Evolutionary conservation across 768 basidiomycete genomes (phyloP), one percentile per base, ranked within the genome.

Genomic region (Pisolithus orientalis): DNA sequence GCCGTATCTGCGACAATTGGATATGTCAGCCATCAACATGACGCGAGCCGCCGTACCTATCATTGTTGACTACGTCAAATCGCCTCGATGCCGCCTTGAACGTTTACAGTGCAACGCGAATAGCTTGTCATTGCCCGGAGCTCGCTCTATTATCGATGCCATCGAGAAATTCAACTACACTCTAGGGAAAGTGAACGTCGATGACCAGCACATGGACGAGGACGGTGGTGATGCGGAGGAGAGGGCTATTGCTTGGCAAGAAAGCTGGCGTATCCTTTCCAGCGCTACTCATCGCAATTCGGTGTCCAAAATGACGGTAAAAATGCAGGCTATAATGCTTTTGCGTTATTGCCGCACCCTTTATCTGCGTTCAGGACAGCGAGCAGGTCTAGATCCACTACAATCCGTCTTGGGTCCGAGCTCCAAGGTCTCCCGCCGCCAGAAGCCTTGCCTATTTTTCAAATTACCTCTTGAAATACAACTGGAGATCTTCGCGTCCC

Each of bases 71-170:
- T 87, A 77, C 57, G 65, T 86, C 13, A 69, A 69, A 14, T 83
- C 82, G 14, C 63, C 71, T 9, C 74, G 72, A 17, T 82, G 82
- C 55, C 69, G 64, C 24, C 67, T 86, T 8, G 67, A 73, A 43
- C 70, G 69, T 3, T 67, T 86, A 39, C 76, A 74, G 49, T 75
- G 79, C 53, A 84, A 78, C 53, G 79, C 77, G 37, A 87, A 87
- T 53, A 63, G 66, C 28, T 63, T 87, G 7, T 79, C 78, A 4
- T 62, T 71, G 43, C 68, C 58, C 2, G 77, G 73, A 9, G 74
- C 80, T 16, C 65, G 64, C 34, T 60, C 62, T 14, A 76, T 87
- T 40, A 64, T 82, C 29, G 60, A 63, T 10, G 75, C 76, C 21
- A 70, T 83, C 16, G 61, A 74, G 48, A 61, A 57, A 13, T 53